These are phyloP conservation scores for Chaetomium olivaceum DNA, from an alignment of 2,329 filamentous ascomycete genomes.

Conservation along the genomic window DNA sequence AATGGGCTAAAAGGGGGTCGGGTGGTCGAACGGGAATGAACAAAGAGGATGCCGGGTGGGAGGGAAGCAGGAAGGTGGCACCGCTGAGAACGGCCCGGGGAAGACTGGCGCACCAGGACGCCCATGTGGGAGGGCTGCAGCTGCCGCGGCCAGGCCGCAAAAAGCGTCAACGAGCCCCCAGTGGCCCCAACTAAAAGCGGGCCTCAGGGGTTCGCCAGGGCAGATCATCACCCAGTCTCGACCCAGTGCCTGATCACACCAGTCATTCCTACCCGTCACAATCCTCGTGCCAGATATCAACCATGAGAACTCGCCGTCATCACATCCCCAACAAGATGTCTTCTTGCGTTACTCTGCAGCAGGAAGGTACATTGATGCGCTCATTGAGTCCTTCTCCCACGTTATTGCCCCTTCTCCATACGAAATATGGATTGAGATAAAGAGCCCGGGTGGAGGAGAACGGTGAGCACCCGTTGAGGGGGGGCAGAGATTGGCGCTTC, in stretches of 20 bases:
- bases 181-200: constrained; percentile 10
- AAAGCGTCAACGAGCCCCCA: neutral
- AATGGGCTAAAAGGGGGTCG: neutral
- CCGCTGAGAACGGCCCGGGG: neutral
- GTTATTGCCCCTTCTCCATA: too few species aligned
- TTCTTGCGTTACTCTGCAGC: neutral
- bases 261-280: neutral
- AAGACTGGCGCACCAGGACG: constrained; percentile 5
- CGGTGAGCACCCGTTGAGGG: too few species aligned
- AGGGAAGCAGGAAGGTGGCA: constrained; percentile 3
- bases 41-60: neutral
- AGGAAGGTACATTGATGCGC: too few species aligned
- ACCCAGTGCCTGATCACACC: neutral
- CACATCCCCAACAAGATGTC: neutral
- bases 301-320: neutral
- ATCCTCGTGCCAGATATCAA: neutral
- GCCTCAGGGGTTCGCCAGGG: constrained; percentile 14
- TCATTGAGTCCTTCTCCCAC: neutral
- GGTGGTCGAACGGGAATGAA: neutral
- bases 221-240: neutral
- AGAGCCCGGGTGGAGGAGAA: too few species aligned
- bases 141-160: constrained; percentile 6
- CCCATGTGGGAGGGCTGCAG: constrained; percentile 19
- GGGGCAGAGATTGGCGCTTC: neutral
- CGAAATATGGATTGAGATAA: too few species aligned